Base-by-base conservation (phyloP, 345 rosid genomes). In the Streptanthus diversifolius region DNA sequence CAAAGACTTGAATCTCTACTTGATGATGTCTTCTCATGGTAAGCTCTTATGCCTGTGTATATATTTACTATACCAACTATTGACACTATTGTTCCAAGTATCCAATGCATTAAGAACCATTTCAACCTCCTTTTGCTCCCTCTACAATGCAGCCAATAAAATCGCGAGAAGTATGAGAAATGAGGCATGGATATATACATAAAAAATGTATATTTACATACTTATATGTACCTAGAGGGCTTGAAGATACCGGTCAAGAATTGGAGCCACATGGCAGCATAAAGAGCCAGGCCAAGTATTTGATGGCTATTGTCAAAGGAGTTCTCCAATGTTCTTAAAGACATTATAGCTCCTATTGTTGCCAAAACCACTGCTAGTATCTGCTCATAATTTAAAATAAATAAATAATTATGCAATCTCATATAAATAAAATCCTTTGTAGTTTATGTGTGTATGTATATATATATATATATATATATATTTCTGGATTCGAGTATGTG, bases 71-170 rank as follows among this genome's bases (percentile, higher is more conserved):
- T 83, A 32, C 93, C 96, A 61, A 85, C 70, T 27, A 90, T 44
- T 4, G 88, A 84, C 33, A 81, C 73, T 21, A 71, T 51, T 59
- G 93, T 93, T 66, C 97, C 98, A 36, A 88, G 75, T 11, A 89
- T 70, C 98, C 98, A 93, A 66, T 93, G 98, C 55, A 80, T 51
- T 41, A 84, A 67, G 74, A 84, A 90, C 98, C 98, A 93, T 66
- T 70, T 74, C 3, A 82, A 75, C 60, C 96, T 90, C 74, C 84
- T 83, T 67, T 70, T 89, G 35, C 79, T 83, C 72, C 92, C 97
- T 77, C 98, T 93, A 73, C 81, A 69, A 17, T 14, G 21, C 0
- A 56, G 30, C 19, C 44, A 59, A 55, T 15, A 14, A 8, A 41
- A 53, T 5, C 11, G 3, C 30, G 15, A 37, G 41, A 72, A 67